Percentiles rank a stretch among this genome's conserved stretches.
These are phyloP conservation scores for Aspergillus diversus DNA, from an alignment of 495 filamentous ascomycete genomes.

Conservation along the genomic window DNA sequence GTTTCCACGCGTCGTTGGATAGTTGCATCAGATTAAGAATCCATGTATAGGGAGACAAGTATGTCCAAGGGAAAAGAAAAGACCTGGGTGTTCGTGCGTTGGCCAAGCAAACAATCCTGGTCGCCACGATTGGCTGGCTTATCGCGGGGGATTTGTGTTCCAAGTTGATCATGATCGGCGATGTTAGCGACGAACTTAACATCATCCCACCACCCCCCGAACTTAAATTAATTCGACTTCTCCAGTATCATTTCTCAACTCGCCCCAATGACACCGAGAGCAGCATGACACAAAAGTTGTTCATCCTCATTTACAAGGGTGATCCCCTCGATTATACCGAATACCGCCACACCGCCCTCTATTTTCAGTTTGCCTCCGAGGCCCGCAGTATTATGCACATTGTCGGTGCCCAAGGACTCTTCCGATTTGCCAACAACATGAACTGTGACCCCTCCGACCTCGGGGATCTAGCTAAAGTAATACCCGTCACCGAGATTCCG, in stretches of 20 bases:
- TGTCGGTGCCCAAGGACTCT: slow-evolving; percentile 34
- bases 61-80: no score
- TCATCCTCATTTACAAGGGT: slow-evolving; percentile 34
- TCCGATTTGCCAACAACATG: slow-evolving; percentile 34
- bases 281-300: slow-evolving; percentile 28
- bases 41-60: no score
- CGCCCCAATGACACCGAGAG: neutral
- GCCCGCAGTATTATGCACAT: slow-evolving; percentile 30
- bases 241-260: neutral
- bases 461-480: slow-evolving; percentile 59
- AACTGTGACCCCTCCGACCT: slow-evolving; percentile 42
- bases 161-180: no score
- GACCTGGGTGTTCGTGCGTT: no score
- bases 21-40: no score
- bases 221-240: no score
- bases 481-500: slow-evolving; percentile 27
- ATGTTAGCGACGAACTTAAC: no score
- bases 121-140: neutral
- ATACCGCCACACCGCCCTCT: slow-evolving; percentile 39
- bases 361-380: slow-evolving; percentile 27
- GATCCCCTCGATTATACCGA: slow-evolving; percentile 36
- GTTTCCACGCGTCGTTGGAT: no score
- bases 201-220: no score
- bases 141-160: neutral
- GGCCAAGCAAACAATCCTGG: no score